Conservation (phyloP, 2,329 filamentous ascomycete species). For the Gaeumannomyces tritici region DNA sequence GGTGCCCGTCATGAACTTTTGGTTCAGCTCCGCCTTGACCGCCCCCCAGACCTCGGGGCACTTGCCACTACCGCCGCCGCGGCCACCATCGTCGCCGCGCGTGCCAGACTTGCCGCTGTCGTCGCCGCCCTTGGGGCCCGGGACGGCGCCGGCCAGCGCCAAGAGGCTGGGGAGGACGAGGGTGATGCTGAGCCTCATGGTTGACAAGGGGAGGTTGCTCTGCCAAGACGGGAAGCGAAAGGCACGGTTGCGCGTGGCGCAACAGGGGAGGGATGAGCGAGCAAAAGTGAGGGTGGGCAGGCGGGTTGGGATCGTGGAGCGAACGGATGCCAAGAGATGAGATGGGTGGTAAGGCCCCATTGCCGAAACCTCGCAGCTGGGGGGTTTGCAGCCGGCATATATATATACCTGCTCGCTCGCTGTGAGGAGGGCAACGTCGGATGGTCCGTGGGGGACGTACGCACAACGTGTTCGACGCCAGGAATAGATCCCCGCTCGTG, state of each 20-base stretch:
- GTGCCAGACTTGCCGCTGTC: too few relatives aligned
- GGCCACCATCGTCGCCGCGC: too few relatives aligned
- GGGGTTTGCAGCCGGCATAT: neutral
- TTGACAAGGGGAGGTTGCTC: too few relatives aligned
- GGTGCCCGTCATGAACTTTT: slow-evolving; percentile 18
- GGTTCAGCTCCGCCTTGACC: slow-evolving; percentile 23
- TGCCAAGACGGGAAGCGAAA: too few relatives aligned
- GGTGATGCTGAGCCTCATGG: neutral
- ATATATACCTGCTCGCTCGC: neutral
- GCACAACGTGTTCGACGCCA: neutral
- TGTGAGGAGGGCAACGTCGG: too few relatives aligned
- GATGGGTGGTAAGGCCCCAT: neutral
- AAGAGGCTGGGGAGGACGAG: neutral
- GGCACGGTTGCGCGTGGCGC: neutral
- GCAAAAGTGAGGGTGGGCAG: neutral
- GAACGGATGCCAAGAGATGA: neutral
- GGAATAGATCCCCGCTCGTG: neutral
- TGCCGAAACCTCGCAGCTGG: neutral
- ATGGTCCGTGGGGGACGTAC: neutral
- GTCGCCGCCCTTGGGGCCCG: neutral
- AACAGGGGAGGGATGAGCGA: neutral
- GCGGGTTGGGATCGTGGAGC: neutral
- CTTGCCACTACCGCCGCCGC: neutral
- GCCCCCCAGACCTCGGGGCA: slow-evolving; percentile 20
- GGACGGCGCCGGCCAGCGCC: neutral